Base-by-base conservation (phyloP, 768 basidiomycete genomes). In the Hericium coralloides region DNA sequence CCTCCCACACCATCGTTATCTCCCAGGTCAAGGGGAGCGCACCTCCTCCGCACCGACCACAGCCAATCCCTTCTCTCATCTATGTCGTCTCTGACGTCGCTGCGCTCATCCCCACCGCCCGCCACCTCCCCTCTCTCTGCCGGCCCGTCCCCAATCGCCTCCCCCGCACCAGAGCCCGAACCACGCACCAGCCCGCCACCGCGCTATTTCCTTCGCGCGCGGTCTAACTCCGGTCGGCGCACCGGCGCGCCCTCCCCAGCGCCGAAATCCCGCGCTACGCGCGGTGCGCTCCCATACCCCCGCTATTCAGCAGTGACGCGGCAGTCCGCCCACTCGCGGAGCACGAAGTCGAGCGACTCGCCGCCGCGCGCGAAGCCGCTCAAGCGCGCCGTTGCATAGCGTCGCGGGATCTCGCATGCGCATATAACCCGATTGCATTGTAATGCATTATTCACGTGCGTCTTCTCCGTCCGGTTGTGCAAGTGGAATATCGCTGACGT, bases 131-230 rank as follows among this genome's bases (percentile, higher is more conserved):
- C 31, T 31, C 31, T 31, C 10, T 31, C 31, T 9, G 8, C 31
- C 31, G 31, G 31, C 31, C 31, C 31, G 31, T 31, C 31, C 8
- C 31, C 31, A 9, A 31, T 31, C 31, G 31, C 31, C 31, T 31
- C 31, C 10, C 31, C 31, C 31, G 7, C 8, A 9, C 31, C 31
- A 31, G 31, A 31, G 31, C 31, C 31, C 6, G n/a, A 45, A 12
- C 43, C 43, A 17, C 43, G n/a, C 43, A n/a, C 31, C 31, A 45
- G 17, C n/a, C 8, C 43, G 9, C 20, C 43, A 18, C 43, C 43
- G n/a, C 67, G 67, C 6, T 68, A 68, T 55, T 58, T 66, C 38
- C 60, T 68, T 22, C 67, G 66, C 38, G 60, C 60, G 43, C 64
- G 58, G 25, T n/a, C 51, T 8, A 22, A 18, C 51, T 18, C 57